Base-by-base conservation (phyloP, 352 stramenopile genomes). In the Phytophthora nicotianae region DNA sequence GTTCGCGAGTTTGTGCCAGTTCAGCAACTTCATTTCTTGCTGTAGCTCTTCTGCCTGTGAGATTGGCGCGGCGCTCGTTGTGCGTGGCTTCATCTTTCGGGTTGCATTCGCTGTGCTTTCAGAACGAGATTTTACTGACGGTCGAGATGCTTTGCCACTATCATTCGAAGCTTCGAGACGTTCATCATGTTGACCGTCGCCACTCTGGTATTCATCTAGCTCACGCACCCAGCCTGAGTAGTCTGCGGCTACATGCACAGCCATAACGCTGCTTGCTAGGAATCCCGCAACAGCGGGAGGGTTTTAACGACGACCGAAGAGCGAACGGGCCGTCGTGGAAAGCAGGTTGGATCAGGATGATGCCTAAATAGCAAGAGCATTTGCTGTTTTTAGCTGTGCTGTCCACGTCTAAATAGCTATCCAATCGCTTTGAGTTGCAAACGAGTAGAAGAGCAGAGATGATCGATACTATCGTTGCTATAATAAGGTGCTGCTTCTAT, bases 1-100 rank as follows among this genome's bases (percentile, higher is more conserved):
- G 51, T 98, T 98, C 9, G 91, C 91, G 19, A 98, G 85, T 60
- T 98, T 98, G 76, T 98, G 93, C 93, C 93, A 98, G 48, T 96
- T 91, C 43, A 98, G 81, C 40, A 98, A 72, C 75, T 98, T 97
- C 78, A 98, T 94, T 65, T 98, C 93, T 65, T 93, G 81, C 62
- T 93, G 77, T 10, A 91, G 65, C 43, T 97, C 88, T n/a, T 97
- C 79, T 0, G 96, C 57, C 54, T 94, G 80, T 13, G 74, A 83
- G 13, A 67, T 58, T 20, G 60, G 40, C 3, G 20, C 62, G 16
- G 65, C 46, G 40, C 56, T 76, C 5, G 65, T 54, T n/a, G 47
- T 48, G 21, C 57, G 55, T 9, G 56, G 41, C 32, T 68, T 77
- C 27, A 58, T 14, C 29, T 72, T 76, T 4, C 67, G 58, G 14